Conservation (phyloP, 345 rosid species). For the Gossypium arboreum region DNA sequence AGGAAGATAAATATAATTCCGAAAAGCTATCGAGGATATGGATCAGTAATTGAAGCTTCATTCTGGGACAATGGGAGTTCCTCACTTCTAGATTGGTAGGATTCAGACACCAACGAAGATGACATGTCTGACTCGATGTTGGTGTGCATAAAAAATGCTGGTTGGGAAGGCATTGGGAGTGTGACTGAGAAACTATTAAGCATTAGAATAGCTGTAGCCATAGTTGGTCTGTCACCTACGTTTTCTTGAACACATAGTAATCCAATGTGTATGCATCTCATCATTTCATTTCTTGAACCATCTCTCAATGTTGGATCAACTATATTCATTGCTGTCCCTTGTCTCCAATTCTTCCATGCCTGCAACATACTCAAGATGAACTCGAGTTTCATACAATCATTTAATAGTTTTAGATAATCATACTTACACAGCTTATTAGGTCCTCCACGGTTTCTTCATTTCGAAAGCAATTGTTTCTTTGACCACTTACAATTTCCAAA, state of each 20-base stretch:
- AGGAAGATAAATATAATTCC: background rate
- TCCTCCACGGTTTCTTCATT: background rate
- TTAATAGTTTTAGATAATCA: background rate
- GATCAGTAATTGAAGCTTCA: conserved; percentile 27
- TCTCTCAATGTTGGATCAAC: conserved; percentile 15
- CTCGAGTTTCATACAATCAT: background rate
- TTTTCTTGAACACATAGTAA: conserved; percentile 18
- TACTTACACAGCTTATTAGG: conserved; percentile 1
- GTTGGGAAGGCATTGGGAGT: conserved; percentile 20
- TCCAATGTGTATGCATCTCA: conserved; percentile 24
- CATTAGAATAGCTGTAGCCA: conserved; percentile 7
- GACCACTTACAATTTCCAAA: conserved; percentile 12
- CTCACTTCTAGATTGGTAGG: background rate
- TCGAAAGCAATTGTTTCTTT: background rate
- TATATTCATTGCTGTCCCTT: conserved; percentile 18
- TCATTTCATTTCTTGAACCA: conserved; percentile 8
- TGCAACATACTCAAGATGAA: background rate
- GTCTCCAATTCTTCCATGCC: conserved; percentile 26
- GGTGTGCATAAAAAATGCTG: conserved; percentile 18
- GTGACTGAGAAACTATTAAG: conserved; percentile 9
- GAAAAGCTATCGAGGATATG: conserved; percentile 6
- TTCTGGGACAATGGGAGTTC: conserved; percentile 2
- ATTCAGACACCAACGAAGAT: background rate
- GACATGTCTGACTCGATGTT: conserved; percentile 4
- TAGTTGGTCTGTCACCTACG: conserved; percentile 15